Evolutionary conservation across 768 basidiomycete genomes (phyloP), one percentile per base, ranked within the genome.

Genomic region (Nidularia pulvinata): DNA sequence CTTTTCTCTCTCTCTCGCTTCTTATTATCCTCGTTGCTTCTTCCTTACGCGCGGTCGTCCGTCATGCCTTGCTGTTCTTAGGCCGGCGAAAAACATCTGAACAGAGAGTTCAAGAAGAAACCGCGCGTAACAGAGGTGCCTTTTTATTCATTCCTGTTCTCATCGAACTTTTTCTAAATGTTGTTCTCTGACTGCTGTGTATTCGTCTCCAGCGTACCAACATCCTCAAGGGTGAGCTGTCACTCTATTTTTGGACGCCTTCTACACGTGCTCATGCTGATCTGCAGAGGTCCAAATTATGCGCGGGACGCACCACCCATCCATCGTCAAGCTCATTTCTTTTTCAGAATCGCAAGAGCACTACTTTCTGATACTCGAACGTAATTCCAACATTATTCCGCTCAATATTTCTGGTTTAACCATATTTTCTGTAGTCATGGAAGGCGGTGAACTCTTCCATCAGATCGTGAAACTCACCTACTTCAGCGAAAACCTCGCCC

Each of bases 401-500:
- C 48, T 1, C 19, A 42, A 19, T 64, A 25, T 63, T 58, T 55
- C 58, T 55, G 46, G 35, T 43, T 22, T 50, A 51, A 36, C 46
- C 56, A 13, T 9, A 16, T 33, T 19, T 52, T 43, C n/a, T 13
- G 22, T 35, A 96, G 93, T 98, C 46, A 91, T 98, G 94, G 91
- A 90, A 66, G 97, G 97, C 54, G 97, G 97, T 56, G 97, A 99
- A 69, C 79, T 99, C 2, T 99, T 99, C 77, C 95, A 98, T 66
- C 95, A 97, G 68, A 98, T 98, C 66, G 97, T 99, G 72, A 98
- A 97, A 68, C 83, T 98, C 56, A 99, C 97, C 3, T 99, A 98
- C 72, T 99, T 99, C 69, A 93, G 91, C 69, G 97, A 99, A 72
- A 92, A 90, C 53, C 87, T 99, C n/a, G 83, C 97, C 4, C 88